Evolutionary conservation across 305 asterid species (phyloP).

Genomic region (Nicotiana rustica): DNA sequence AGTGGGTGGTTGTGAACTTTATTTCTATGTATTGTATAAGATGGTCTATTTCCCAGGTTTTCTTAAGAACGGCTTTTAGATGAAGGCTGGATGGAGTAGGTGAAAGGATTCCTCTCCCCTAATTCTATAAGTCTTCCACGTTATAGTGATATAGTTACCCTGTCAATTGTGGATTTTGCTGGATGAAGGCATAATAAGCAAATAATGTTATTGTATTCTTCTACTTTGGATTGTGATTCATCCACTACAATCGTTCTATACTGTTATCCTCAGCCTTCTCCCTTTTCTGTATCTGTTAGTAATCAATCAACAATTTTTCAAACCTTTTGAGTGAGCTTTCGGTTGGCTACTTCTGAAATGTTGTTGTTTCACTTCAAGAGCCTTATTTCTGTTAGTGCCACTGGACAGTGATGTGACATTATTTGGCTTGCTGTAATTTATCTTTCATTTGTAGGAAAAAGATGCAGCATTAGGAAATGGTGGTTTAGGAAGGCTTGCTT

Average conservation of each 20-base stretch:
- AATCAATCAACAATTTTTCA: slow-evolving; percentile 25
- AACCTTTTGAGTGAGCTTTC: slow-evolving; percentile 13
- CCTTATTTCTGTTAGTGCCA: slow-evolving; percentile 27
- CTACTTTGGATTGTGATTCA: slow-evolving; percentile 22
- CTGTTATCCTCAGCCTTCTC: slow-evolving; percentile 21
- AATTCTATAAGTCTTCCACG: background rate
- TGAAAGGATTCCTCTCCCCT: slow-evolving; percentile 5
- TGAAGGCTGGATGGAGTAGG: slow-evolving; percentile 9
- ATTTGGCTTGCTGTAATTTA: slow-evolving; percentile 24
- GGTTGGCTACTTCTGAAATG: slow-evolving; percentile 22
- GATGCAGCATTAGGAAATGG: slow-evolving; percentile 99
- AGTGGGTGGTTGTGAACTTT: slow-evolving; percentile 12
- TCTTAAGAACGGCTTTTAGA: background rate
- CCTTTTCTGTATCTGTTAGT: background rate
- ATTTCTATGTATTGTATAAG: slow-evolving; percentile 15
- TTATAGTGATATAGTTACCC: background rate
- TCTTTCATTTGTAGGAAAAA: slow-evolving; percentile 71
- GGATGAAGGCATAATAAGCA: background rate
- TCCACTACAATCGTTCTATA: slow-evolving; percentile 4
- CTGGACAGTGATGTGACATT: background rate
- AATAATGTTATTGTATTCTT: slow-evolving; percentile 16
- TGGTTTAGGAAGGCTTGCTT: slow-evolving; percentile 99
- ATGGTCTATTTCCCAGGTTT: background rate
- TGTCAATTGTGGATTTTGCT: background rate
- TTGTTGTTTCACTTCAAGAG: background rate